These are phyloP conservation scores for Lotus japonicus DNA, from an alignment of 306 rosid genomes.

Conservation along the genomic window DNA sequence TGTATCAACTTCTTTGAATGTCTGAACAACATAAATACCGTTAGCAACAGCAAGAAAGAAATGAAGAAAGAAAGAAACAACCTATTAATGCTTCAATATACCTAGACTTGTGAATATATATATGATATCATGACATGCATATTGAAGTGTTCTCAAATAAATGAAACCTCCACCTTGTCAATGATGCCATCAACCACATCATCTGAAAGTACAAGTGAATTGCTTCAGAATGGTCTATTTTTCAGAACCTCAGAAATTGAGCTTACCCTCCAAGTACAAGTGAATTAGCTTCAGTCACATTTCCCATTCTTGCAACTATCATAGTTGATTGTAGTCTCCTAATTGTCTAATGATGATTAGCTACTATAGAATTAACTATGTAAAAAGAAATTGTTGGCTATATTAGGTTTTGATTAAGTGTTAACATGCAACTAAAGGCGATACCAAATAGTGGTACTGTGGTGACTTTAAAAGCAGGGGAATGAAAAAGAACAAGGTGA, in stretches of 20 bases:
- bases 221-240: too few relatives aligned
- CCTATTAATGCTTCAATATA: neutral
- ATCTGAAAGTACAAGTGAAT: constrained; percentile 70
- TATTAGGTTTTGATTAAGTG: neutral
- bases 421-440: neutral
- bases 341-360: too few relatives aligned
- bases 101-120: neutral
- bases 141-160: constrained; percentile 5
- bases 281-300: too few relatives aligned
- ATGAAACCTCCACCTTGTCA: constrained; percentile 61
- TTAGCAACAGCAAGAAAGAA: neutral
- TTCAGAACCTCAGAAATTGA: too few relatives aligned
- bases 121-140: neutral
- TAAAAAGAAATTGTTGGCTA: neutral
- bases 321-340: too few relatives aligned
- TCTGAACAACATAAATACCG: constrained; percentile 28
- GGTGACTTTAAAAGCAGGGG: neutral
- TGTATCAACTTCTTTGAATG: constrained; percentile 85
- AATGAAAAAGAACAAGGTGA: neutral
- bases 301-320: too few relatives aligned
- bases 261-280: too few relatives aligned
- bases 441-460: neutral
- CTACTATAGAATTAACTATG: too few relatives aligned
- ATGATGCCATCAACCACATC: constrained; percentile 61
- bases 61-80: neutral